Conservation (phyloP, 2,329 filamentous ascomycete species). For the Alternaria infectoria region DNA sequence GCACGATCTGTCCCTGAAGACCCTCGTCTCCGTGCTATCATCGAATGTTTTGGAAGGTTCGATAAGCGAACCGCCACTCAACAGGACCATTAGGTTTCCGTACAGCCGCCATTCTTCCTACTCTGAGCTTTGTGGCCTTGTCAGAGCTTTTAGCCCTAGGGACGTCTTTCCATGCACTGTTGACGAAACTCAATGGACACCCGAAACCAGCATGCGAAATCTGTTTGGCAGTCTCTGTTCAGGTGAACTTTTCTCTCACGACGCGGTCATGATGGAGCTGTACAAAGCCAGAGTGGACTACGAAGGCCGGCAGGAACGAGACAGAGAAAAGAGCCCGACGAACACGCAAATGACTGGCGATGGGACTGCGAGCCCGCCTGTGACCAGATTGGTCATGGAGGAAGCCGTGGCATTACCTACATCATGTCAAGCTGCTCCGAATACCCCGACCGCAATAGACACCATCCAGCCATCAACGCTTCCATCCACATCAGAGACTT, state of each 20-base stretch:
- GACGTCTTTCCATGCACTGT: slow-evolving; percentile 85
- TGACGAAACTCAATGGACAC: slow-evolving; percentile 67
- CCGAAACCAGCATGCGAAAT: slow-evolving; percentile 66
- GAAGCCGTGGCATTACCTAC: background rate
- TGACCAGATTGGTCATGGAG: background rate
- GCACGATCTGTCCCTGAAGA: slow-evolving; percentile 36
- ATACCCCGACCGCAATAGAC: background rate
- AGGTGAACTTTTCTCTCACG: slow-evolving; percentile 67
- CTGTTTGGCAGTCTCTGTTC: slow-evolving; percentile 77
- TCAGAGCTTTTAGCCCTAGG: slow-evolving; percentile 70
- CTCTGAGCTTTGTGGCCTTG: slow-evolving; percentile 73
- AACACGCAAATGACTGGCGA: slow-evolving; percentile 16
- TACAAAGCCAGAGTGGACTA: slow-evolving; percentile 21
- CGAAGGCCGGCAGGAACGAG: slow-evolving; percentile 15
- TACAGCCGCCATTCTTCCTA: slow-evolving; percentile 93
- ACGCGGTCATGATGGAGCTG: slow-evolving; percentile 63
- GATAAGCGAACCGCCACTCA: background rate
- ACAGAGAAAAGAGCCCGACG: slow-evolving; percentile 16
- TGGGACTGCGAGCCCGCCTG: background rate
- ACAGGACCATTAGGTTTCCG: slow-evolving; percentile 65
- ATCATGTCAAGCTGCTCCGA: background rate
- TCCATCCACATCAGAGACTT: background rate
- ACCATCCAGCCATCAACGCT: background rate
- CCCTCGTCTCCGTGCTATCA: slow-evolving; percentile 41
- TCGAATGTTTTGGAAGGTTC: slow-evolving; percentile 14